Conservation (phyloP, 169 alveolate species). For the Plasmodium reichenowi region DNA sequence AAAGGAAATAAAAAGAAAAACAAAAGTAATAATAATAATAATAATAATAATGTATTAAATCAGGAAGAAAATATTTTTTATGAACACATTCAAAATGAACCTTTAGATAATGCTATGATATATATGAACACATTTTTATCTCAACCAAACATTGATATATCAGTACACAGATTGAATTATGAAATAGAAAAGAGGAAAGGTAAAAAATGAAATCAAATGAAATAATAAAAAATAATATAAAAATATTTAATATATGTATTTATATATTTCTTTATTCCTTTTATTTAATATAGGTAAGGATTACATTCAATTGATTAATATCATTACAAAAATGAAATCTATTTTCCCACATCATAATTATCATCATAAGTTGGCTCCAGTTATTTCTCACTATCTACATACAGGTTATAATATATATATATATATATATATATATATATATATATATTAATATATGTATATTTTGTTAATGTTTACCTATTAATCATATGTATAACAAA, state of each 20-base stretch:
- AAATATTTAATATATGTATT: not conserved
- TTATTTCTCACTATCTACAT: conserved; percentile 45
- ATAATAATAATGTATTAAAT: conserved; percentile 1
- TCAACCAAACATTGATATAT: conserved; percentile 57
- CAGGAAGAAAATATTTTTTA: conserved; percentile 51
- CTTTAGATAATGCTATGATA: conserved; percentile 56
- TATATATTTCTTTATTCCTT: not conserved
- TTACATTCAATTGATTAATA: conserved; percentile 19
- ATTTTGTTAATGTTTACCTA: not conserved
- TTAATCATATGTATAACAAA: not conserved
- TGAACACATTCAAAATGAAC: conserved; percentile 59
- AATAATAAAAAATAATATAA: not conserved
- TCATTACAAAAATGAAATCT: conserved; percentile 32
- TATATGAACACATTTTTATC: conserved; percentile 74
- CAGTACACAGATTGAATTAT: conserved; percentile 26
- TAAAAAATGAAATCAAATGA: not conserved
- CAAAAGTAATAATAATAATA: not conserved
- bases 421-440: not conserved
- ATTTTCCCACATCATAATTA: conserved; percentile 67
- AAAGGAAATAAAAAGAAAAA: conserved; percentile 46
- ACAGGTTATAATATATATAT: conserved; percentile 35
- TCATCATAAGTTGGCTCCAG: conserved; percentile 46
- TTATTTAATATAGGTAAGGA: conserved; percentile 23
- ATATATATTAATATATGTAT: not conserved
- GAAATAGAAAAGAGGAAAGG: conserved; percentile 60